Conservation (phyloP, 352 stramenopile genomes). For the Plasmopara viticola region DNA sequence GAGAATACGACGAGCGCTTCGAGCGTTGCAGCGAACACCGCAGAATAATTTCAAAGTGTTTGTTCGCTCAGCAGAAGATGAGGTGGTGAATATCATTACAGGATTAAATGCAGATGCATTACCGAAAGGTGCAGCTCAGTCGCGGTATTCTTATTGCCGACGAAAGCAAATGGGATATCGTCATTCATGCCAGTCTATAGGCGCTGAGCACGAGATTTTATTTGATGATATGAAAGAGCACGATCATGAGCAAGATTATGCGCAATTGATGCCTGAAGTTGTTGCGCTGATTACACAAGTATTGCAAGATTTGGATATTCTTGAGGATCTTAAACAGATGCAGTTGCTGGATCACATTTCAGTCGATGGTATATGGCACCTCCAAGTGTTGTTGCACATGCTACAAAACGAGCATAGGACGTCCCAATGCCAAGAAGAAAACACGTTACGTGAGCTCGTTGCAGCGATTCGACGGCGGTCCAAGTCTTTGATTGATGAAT, state of each 20-base stretch:
- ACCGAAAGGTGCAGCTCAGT: conserved; percentile 57
- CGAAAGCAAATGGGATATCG: conserved; percentile 72
- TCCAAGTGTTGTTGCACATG: conserved; percentile 43
- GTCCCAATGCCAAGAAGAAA: conserved; percentile 4
- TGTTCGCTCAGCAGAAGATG: conserved; percentile 70
- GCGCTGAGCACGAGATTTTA: conserved; percentile 38
- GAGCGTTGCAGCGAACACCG: conserved; percentile 67
- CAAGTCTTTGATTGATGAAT: conserved; percentile 22
- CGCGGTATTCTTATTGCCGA: conserved; percentile 60
- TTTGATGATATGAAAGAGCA: conserved; percentile 29
- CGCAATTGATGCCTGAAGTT: conserved; percentile 50
- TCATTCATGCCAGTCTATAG: conserved; percentile 70
- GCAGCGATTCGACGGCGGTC: conserved; percentile 14
- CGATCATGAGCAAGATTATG: conserved; percentile 30
- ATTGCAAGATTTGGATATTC: conserved; percentile 59
- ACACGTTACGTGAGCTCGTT: conserved; percentile 28
- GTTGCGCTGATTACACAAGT: conserved; percentile 72
- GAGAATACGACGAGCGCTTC: conserved; percentile 52
- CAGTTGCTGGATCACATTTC: conserved; percentile 77
- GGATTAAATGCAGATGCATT: conserved; percentile 59
- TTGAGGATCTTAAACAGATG: conserved; percentile 80
- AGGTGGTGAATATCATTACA: conserved; percentile 75
- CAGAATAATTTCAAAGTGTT: conserved; percentile 90
- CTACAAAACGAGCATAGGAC: conserved; percentile 27
- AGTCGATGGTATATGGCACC: conserved; percentile 68